Conservation (phyloP, 225 moss, liverwort and hornwort species). For the Neckera pumila region DNA sequence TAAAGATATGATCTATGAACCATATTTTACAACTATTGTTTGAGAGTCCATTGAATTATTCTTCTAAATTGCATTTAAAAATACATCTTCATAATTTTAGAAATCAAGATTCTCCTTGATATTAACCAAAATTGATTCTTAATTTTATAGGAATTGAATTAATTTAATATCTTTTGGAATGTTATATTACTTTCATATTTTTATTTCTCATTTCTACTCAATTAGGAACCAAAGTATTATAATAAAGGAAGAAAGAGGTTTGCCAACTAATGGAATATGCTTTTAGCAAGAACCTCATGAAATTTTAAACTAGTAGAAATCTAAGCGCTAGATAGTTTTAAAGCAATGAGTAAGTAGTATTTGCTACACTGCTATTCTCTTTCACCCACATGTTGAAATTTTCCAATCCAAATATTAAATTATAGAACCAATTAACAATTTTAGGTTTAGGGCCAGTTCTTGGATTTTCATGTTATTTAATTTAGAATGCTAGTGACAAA, state of each 20-base stretch:
- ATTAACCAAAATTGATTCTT: neutral
- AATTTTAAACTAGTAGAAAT: neutral
- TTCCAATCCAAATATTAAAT: neutral
- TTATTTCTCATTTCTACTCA: neutral
- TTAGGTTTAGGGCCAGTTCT: too few species aligned
- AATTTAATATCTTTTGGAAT: neutral
- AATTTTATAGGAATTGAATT: neutral
- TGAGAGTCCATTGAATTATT: neutral
- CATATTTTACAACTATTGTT: neutral
- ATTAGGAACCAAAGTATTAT: neutral
- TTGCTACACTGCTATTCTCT: neutral
- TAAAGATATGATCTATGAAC: neutral
- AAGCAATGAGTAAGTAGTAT: neutral
- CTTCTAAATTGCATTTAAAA: neutral
- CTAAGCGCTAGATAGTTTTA: neutral
- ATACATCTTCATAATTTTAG: neutral
- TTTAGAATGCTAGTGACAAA: too few species aligned
- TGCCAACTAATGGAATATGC: neutral
- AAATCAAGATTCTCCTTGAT: accelerated
- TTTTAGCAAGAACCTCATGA: neutral
- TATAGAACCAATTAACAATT: too few species aligned
- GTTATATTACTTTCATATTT: neutral
- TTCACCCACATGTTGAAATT: accelerated
- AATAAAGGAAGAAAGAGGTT: neutral
- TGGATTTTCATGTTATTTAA: too few species aligned